phyloP scores from a whole-genome alignment of 768 basidiomycete genomes.

The Termitomyces sp. region DNA sequence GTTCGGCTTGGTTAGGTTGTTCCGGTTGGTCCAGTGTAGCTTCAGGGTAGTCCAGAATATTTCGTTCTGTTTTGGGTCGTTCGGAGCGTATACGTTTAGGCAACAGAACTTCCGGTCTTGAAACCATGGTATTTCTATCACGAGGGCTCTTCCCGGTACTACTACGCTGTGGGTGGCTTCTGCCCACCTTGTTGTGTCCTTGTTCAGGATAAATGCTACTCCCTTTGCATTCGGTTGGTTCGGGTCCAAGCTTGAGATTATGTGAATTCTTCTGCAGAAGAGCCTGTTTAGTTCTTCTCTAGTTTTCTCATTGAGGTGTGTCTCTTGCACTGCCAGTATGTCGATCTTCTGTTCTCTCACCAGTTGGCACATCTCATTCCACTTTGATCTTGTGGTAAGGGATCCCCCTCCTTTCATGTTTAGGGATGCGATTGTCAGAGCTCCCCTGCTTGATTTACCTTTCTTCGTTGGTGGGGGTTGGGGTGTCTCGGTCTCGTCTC shows the following conservation, averaged over 20 bases:
- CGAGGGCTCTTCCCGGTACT: no score
- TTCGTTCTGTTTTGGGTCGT: no score
- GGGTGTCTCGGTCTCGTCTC: no score
- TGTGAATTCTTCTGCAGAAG: conserved; percentile 14
- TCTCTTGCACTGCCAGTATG: conserved; percentile 1
- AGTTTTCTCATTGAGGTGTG: neutral
- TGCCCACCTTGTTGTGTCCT: conserved; percentile 18
- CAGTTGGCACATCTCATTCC: conserved; percentile 17
- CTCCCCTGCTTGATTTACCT: neutral
- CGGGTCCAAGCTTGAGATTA: conserved; percentile 19
- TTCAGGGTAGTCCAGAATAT: no score
- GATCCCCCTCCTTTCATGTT: neutral
- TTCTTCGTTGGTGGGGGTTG: no score
- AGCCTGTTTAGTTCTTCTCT: conserved; percentile 4
- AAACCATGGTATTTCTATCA: no score
- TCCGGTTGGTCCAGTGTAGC: no score
- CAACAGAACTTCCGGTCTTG: no score
- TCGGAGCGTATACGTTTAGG: no score
- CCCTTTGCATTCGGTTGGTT: conserved; percentile 24
- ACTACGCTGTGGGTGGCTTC: conserved; percentile 10
- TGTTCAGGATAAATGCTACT: conserved; percentile 26
- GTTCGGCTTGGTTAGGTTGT: no score
- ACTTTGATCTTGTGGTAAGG: neutral
- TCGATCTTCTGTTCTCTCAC: conserved; percentile 12
- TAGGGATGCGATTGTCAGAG: neutral